Evolutionary conservation across 2,329 filamentous ascomycete species (phyloP), one percentile per base, ranked within the genome.

Genomic region (Trichophyton rubrum): DNA sequence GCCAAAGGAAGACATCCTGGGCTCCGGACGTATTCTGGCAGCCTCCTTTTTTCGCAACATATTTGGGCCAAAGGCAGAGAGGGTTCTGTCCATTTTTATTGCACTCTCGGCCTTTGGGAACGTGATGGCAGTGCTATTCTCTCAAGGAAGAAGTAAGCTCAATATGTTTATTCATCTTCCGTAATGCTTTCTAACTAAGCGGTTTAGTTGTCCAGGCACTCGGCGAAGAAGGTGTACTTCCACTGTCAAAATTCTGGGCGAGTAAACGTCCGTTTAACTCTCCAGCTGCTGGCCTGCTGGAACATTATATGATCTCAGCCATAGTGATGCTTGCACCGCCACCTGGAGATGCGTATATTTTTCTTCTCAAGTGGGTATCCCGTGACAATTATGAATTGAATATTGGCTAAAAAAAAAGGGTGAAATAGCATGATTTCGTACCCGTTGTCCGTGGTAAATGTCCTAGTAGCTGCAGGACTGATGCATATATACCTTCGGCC

Each of bases 141-240:
- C 72, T 0, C 73, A 74, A 60, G 73, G 73, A 47, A 69, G 72
- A 66, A 73, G 71, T 73, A 69, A 45, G 71, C 67, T 30, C 22
- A 59, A 22, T 30, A 2, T 17, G 3, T 20, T 20, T 59, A 3
- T 15, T 9, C 27, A 35, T 24, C n/a, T 15, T 20, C 24, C 13
- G 11, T 51, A 2, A 2, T 27, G 2, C 20, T 30, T 3, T 27
- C 45, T 51, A 51, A 51, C 45, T 59, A 58, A 9, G 41, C 22
- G 20, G 53, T 49, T n/a, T 30, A 73, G 71, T 75, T 61, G 69
- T 74, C 51, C 74, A 77, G 63, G 85, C 88, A 69, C 75, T 89
- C 51, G 86, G 82, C 0, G 87, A 86, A 67, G 86, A 89, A 67
- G 85, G 85, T 0, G 74, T 89, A 3, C 67, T 89, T 13, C 86